Percentiles rank a stretch among this genome's conserved stretches.
These are phyloP conservation scores for Eucalyptus pumila DNA, from an alignment of 345 rosid species.

Conservation along the genomic window DNA sequence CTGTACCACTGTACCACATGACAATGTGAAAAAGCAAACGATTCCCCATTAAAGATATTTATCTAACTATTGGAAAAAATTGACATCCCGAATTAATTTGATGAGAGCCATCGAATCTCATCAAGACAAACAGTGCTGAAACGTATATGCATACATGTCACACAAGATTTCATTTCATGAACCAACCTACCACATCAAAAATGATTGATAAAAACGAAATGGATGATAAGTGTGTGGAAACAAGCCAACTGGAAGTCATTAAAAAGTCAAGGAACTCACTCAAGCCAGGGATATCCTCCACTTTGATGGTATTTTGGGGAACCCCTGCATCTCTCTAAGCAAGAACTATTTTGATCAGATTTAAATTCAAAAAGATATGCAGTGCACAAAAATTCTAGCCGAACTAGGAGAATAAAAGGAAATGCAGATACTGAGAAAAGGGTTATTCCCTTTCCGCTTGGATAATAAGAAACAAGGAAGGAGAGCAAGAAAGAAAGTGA, in stretches of 20 bases:
- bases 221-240: not conserved
- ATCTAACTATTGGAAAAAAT: not conserved
- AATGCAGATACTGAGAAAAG: not conserved
- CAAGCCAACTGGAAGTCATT: not conserved
- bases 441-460: not conserved
- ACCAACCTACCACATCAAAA: not conserved
- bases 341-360: not conserved
- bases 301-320: slow-evolving; percentile 58
- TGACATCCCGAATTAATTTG: not conserved
- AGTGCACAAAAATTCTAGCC: not conserved
- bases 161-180: not conserved
- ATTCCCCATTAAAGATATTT: not conserved
- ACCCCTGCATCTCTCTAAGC: slow-evolving; percentile 80
- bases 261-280: slow-evolving; percentile 42
- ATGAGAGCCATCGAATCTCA: not conserved
- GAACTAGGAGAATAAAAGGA: not conserved
- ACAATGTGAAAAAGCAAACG: not conserved
- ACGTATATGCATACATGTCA: not conserved
- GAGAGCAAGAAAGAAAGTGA: not conserved
- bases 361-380: not conserved
- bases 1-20: not conserved
- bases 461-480: not conserved
- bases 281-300: slow-evolving; percentile 88
- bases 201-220: not conserved
- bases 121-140: not conserved